A percentile compares a stretch with the other conserved stretches of the same genome.
Evolutionary conservation across 495 filamentous ascomycete genomes (phyloP).

Genomic region (Lindgomyces ingoldianus): DNA sequence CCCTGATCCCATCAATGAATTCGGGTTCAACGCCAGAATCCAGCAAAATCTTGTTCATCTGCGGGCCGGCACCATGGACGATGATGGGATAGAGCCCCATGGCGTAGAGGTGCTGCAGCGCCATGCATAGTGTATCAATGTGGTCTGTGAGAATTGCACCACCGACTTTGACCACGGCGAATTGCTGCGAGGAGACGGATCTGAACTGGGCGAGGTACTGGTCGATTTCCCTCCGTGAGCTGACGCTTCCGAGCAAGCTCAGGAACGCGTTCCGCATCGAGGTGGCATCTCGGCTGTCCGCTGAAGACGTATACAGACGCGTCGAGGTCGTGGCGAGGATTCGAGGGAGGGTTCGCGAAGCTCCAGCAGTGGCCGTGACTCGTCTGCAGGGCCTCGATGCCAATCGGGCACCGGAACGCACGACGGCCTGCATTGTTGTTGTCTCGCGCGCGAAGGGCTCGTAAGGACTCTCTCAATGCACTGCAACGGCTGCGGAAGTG

Average conservation of each 20-base stretch:
- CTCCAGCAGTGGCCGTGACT: constrained; percentile 31
- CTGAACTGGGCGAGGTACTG: constrained; percentile 98
- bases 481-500: constrained; percentile 2
- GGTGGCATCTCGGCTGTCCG: constrained; percentile 33
- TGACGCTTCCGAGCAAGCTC: constrained; percentile 92
- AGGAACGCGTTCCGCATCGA: constrained; percentile 83
- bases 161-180: constrained; percentile 98
- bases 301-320: constrained; percentile 29
- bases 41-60: constrained; percentile 91
- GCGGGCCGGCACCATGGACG: constrained; percentile 93
- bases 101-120: constrained; percentile 89
- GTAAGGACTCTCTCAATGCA: constrained; percentile 15
- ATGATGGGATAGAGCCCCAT: constrained; percentile 95
- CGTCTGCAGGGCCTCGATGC: constrained; percentile 30
- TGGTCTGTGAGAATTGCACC: constrained; percentile 97
- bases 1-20: constrained; percentile 93
- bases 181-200: constrained; percentile 94
- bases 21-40: constrained; percentile 91
- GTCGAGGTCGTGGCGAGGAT: constrained; percentile 24
- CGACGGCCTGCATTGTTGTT: constrained; percentile 35
- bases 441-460: constrained; percentile 12
- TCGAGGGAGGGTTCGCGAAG: constrained; percentile 25
- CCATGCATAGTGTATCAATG: constrained; percentile 82
- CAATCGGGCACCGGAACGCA: constrained; percentile 35
- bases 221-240: constrained; percentile 94